These are phyloP conservation scores for Akanthomyces muscarius DNA, from an alignment of 2,329 filamentous ascomycete species.

Conservation along the genomic window DNA sequence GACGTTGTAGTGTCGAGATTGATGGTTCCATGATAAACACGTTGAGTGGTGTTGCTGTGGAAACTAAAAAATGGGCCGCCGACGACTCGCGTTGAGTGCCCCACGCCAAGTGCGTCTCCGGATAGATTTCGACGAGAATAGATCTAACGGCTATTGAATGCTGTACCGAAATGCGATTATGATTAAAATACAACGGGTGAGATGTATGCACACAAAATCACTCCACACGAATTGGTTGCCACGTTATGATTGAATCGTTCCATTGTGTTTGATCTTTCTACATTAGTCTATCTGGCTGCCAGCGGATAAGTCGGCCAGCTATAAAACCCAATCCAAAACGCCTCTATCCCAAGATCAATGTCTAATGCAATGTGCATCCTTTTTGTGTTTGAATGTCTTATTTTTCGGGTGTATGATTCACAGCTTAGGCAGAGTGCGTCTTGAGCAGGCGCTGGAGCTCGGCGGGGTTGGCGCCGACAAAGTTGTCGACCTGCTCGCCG, in stretches of 20 bases:
- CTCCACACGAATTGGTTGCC: too few species aligned
- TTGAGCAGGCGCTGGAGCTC: conserved; percentile 52
- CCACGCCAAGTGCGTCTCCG: neutral
- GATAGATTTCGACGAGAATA: too few species aligned
- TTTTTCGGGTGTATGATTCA: neutral
- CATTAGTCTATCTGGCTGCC: too few species aligned
- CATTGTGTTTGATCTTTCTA: too few species aligned
- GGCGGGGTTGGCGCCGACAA: conserved; percentile 77
- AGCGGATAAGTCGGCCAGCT: too few species aligned
- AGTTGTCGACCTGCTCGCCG: conserved; percentile 65
- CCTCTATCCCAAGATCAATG: neutral
- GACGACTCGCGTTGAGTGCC: conserved; percentile 4
- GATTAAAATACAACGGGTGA: too few species aligned
- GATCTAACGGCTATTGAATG: too few species aligned
- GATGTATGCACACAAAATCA: too few species aligned
- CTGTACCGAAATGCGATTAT: too few species aligned
- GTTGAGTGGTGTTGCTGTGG: conserved; percentile 11
- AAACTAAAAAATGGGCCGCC: conserved; percentile 9
- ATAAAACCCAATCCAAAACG: neutral
- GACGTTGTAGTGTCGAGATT: neutral
- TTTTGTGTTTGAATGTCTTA: neutral
- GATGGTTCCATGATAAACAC: conserved; percentile 5
- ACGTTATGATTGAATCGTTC: too few species aligned
- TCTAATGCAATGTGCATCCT: neutral
- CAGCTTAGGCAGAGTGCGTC: conserved; percentile 21